Evolutionary conservation across 352 stramenopile genomes (phyloP).

Genomic region (Globisporangium perplexum): DNA sequence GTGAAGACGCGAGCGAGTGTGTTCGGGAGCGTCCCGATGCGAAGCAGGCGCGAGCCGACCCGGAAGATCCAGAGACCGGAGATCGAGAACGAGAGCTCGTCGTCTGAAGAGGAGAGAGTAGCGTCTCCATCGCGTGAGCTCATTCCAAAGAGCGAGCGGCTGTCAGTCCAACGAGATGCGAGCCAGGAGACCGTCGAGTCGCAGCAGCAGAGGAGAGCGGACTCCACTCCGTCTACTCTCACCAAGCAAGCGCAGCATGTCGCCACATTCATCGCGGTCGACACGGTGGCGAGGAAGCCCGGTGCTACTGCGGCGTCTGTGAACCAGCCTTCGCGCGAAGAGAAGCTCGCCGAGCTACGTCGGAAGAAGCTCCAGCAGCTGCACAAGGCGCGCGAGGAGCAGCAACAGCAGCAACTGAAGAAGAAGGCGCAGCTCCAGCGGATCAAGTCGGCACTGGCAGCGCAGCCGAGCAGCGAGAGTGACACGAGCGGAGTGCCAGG

Average conservation of each 20-base stretch:
- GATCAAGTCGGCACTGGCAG: neutral
- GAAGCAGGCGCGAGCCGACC: constrained; percentile 3
- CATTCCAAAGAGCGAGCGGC: too few relatives aligned
- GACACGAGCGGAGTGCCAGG: neutral
- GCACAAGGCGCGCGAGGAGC: constrained; percentile 32
- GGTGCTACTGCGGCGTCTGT: neutral
- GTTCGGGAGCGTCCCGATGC: constrained; percentile 38
- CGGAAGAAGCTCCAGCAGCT: constrained; percentile 64
- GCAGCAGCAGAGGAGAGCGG: neutral
- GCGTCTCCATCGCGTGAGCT: neutral
- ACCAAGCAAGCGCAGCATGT: constrained; percentile 1
- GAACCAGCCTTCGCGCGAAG: constrained; percentile 1
- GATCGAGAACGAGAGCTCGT: constrained; percentile 6
- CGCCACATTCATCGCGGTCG: constrained; percentile 16
- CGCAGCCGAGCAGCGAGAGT: neutral
- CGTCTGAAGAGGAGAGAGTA: neutral
- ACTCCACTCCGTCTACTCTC: neutral
- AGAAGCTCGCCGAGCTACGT: constrained; percentile 36
- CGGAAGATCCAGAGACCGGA: neutral
- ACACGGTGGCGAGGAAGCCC: neutral
- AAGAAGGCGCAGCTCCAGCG: constrained; percentile 11
- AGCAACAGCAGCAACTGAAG: constrained; percentile 23
- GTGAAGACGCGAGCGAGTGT: constrained; percentile 13
- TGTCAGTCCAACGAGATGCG: neutral
- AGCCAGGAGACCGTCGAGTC: neutral